Conservation (phyloP, 768 basidiomycete genomes). For the Xerocomellus chrysenteron region DNA sequence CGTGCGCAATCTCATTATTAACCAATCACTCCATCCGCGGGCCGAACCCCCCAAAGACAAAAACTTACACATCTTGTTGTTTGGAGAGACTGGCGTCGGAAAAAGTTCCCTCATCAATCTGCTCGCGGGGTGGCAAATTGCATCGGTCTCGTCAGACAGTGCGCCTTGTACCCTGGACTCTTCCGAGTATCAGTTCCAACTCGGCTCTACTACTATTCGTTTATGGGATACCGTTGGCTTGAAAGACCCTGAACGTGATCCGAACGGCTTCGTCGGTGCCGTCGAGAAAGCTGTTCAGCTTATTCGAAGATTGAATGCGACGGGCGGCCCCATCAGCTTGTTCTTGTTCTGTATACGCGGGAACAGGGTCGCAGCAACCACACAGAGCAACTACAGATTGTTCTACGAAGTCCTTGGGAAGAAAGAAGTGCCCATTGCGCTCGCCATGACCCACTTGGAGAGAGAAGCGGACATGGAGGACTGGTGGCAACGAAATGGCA, state of each 20-base stretch:
- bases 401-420: slow-evolving; percentile 30
- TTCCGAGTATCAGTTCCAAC: slow-evolving; percentile 27
- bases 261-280: slow-evolving; percentile 22
- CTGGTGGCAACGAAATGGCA: slow-evolving; percentile 33
- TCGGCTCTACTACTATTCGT: slow-evolving; percentile 22
- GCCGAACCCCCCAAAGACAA: slow-evolving; percentile 17
- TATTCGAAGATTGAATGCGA: slow-evolving; percentile 29
- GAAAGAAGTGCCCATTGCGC: slow-evolving; percentile 37
- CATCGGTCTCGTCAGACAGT: slow-evolving; percentile 23
- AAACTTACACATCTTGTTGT: slow-evolving; percentile 35
- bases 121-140: slow-evolving; percentile 27
- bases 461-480: slow-evolving; percentile 32
- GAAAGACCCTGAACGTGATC: slow-evolving; percentile 26
- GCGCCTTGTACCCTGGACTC: slow-evolving; percentile 35
- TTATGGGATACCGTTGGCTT: slow-evolving; percentile 37
- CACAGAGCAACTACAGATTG: slow-evolving; percentile 25
- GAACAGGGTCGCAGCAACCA: slow-evolving; percentile 32
- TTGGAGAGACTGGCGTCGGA: slow-evolving; percentile 36
- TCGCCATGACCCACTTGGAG: slow-evolving; percentile 43
- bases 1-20: slow-evolving; percentile 18
- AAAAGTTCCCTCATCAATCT: slow-evolving; percentile 30
- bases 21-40: slow-evolving; percentile 15
- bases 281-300: slow-evolving; percentile 34
- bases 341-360: slow-evolving; percentile 42
- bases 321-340: slow-evolving; percentile 39